Evolutionary conservation across 805 yeast species (phyloP).

Genomic region (Kodamaea leandrae): DNA sequence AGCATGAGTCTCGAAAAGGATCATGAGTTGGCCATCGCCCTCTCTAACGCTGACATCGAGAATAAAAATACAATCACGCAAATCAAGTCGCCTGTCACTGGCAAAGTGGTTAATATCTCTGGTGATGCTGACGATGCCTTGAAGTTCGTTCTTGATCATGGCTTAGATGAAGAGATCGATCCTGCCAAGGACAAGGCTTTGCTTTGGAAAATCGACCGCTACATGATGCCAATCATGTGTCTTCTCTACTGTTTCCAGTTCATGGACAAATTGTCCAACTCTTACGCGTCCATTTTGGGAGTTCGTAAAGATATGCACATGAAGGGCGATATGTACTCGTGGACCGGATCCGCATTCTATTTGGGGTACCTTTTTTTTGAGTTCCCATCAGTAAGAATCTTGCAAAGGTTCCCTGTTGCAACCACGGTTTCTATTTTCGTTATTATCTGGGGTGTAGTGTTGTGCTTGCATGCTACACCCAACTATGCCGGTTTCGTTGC

Average conservation of each 20-base stretch:
- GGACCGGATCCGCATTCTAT: no score
- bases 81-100: constrained; percentile 17
- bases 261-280: constrained; percentile 51
- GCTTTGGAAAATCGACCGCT: constrained; percentile 49
- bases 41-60: constrained; percentile 6
- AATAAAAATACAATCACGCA: constrained; percentile 15
- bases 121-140: constrained; percentile 50
- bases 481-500: no score
- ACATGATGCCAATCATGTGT: constrained; percentile 49
- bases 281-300: constrained; percentile 54
- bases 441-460: constrained; percentile 10
- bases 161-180: not conserved
- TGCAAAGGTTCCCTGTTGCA: constrained; percentile 58
- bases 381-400: constrained; percentile 41
- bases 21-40: not conserved
- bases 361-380: constrained; percentile 62
- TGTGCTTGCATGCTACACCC: constrained; percentile 42
- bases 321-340: no score
- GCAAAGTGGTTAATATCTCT: constrained; percentile 22
- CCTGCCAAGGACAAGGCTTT: constrained; percentile 27
- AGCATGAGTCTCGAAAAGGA: not conserved
- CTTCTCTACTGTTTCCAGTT: constrained; percentile 50
- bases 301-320: constrained; percentile 43
- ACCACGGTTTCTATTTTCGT: constrained; percentile 23
- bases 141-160: constrained; percentile 31